Evolutionary conservation across 257 asterid genomes (phyloP), one percentile per base, ranked within the genome.

Genomic region (Solanum piurae): DNA sequence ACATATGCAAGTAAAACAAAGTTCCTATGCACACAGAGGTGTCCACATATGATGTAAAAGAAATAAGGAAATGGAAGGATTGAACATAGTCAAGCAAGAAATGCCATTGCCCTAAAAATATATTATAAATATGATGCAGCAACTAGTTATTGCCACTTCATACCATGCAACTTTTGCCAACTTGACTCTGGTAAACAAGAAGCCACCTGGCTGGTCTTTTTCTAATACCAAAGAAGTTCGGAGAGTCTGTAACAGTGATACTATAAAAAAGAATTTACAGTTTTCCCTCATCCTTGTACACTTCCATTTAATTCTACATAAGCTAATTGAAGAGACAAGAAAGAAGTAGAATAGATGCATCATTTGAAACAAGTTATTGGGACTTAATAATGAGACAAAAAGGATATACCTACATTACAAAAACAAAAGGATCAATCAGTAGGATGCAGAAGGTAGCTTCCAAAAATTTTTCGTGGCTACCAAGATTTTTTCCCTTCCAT

Each of bases 401-500:
- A n/a, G 64, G 86, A 49, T 82, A 80, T 80, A 82, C 86, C 89
- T 87, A 80, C 86, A 87, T 36, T 69, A 83, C 55, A 71, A 66
- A 83, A 60, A 49, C 76, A 20, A 83, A 74, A 55, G 87, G 83
- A 52, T 31, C 52, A 27, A 66, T 88, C 92, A 92, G 66, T 79
- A 86, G 52, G 93, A 90, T 69, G 88, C 40, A 40, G 94, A 86
- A 86, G 95, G 89, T 66, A 89, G 90, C 90, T 93, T 95, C 98
- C 97, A 95, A 36, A 94, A 86, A 66, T 85, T 95, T 90, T 97
- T 95, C 6, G 90, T 95, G 74, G 98, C 98, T 74, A 97, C 96
- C 86, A 95, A 92, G 79, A 97, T 91, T 87, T 87, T 93, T 92
- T 95, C 99, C 85, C 91, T 91, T 71, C 95, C 95, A 13, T 91